phyloP scores from a whole-genome alignment of 2,329 filamentous ascomycete species.

The Aspergillus pseudonomiae region DNA sequence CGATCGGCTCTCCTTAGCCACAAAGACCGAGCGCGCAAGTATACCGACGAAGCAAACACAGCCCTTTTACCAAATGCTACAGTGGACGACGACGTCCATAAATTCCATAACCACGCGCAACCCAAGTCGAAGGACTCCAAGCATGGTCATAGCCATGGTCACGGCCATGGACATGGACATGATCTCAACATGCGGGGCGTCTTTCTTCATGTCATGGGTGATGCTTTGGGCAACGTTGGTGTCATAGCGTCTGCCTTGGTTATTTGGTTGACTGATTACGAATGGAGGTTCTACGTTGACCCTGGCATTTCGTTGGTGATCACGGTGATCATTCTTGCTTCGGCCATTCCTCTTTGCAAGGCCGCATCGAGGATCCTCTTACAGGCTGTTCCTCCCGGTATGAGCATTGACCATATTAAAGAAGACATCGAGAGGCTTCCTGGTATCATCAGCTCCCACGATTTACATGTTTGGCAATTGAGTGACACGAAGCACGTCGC shows the following conservation, averaged over 20 bases:
- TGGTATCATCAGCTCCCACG: slow-evolving; percentile 87
- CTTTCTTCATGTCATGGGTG: slow-evolving; percentile 63
- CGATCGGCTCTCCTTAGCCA: slow-evolving; percentile 42
- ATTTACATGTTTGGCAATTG: slow-evolving; percentile 97
- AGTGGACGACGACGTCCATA: slow-evolving; percentile 54
- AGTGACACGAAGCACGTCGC: slow-evolving; percentile 94
- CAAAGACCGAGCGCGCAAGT: slow-evolving; percentile 43
- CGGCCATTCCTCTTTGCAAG: slow-evolving; percentile 55
- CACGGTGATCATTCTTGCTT: slow-evolving; percentile 69
- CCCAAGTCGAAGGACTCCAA: slow-evolving; percentile 65
- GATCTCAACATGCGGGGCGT: slow-evolving; percentile 90
- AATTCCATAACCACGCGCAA: slow-evolving; percentile 75
- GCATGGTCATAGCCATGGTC: slow-evolving; percentile 32
- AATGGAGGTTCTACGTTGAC: slow-evolving; percentile 84
- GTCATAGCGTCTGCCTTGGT: slow-evolving; percentile 69
- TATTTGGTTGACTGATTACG: slow-evolving; percentile 87
- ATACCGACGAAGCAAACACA: slow-evolving; percentile 33
- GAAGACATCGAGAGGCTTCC: slow-evolving; percentile 85
- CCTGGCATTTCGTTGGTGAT: slow-evolving; percentile 92
- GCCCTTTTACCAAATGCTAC: slow-evolving; percentile 17
- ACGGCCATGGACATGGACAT: slow-evolving; percentile 41
- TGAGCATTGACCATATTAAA: slow-evolving; percentile 86
- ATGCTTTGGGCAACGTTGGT: slow-evolving; percentile 52
- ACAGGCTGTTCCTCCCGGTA: slow-evolving; percentile 87
- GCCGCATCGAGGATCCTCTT: slow-evolving; percentile 75